Conservation (phyloP, 352 stramenopile genomes). For the Pythium biforme region DNA sequence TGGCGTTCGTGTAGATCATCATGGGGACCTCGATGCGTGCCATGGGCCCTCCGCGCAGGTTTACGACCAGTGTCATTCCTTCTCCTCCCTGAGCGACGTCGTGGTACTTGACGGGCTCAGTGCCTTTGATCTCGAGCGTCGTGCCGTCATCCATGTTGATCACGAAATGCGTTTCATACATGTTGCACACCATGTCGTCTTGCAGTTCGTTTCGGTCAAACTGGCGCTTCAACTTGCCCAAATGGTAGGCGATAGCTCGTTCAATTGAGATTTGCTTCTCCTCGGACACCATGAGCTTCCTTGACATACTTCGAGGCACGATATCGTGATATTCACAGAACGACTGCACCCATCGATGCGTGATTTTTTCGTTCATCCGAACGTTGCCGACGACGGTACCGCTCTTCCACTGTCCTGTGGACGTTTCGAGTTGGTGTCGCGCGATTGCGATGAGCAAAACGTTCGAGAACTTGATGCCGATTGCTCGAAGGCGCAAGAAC, state of each 20-base stretch:
- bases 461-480: no score
- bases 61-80: constrained; percentile 9
- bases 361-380: no score
- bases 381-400: no score
- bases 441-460: no score
- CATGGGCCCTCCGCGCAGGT: neutral
- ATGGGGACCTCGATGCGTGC: neutral
- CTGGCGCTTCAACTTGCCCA: constrained; percentile 11
- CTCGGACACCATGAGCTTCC: neutral
- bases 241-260: neutral
- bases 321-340: neutral
- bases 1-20: constrained; percentile 1
- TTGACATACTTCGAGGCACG: neutral
- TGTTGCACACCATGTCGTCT: constrained; percentile 27
- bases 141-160: constrained; percentile 5
- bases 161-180: neutral
- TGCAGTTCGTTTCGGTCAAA: constrained; percentile 24
- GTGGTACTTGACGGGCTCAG: neutral
- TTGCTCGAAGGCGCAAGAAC: no score
- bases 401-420: no score
- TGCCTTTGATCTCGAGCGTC: neutral
- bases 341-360: no score
- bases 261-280: constrained; percentile 1
- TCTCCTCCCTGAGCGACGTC: neutral
- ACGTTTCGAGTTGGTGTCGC: no score